A percentile compares a stretch with the other conserved stretches of the same genome.
phyloP scores from a whole-genome alignment of 306 rosid genomes.

The Gastrolobium bilobum region DNA sequence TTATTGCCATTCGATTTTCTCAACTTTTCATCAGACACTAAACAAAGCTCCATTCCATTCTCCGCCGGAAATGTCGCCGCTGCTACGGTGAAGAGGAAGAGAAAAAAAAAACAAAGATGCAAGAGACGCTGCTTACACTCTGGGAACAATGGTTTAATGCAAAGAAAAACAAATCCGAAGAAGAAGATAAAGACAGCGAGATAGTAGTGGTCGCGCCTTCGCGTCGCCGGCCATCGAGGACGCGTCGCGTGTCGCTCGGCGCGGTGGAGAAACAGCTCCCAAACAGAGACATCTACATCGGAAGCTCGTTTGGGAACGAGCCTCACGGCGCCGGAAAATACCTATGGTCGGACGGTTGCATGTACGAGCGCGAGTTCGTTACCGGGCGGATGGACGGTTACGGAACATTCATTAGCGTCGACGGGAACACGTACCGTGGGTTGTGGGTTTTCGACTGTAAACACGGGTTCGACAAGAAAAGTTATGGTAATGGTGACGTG shows the following conservation, averaged over 20 bases:
- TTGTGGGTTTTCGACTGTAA: slow-evolving; percentile 32
- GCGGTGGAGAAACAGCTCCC: slow-evolving; percentile 15
- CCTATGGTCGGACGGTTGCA: slow-evolving; percentile 49
- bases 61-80: no score
- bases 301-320: slow-evolving; percentile 9
- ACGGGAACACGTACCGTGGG: no score
- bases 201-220: slow-evolving; percentile 45
- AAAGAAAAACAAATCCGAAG: not conserved
- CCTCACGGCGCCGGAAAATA: slow-evolving; percentile 53
- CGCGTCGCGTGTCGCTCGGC: no score
- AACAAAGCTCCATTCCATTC: no score
- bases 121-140: slow-evolving; percentile 48
- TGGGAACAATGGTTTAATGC: slow-evolving; percentile 19
- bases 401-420: no score
- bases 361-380: slow-evolving; percentile 43
- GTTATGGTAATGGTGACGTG: slow-evolving; percentile 49
- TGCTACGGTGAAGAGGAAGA: no score
- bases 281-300: no score
- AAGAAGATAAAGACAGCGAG: slow-evolving; percentile 43
- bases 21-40: not conserved
- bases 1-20: not conserved
- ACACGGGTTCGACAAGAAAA: slow-evolving; percentile 49
- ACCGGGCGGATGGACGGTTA: not conserved
- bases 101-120: slow-evolving; percentile 39
- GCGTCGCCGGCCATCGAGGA: slow-evolving; percentile 28